Percentiles rank a stretch among this genome's conserved stretches.
Evolutionary conservation across 129 eudicot genomes (phyloP).

Genomic region (Tagetes patula): DNA sequence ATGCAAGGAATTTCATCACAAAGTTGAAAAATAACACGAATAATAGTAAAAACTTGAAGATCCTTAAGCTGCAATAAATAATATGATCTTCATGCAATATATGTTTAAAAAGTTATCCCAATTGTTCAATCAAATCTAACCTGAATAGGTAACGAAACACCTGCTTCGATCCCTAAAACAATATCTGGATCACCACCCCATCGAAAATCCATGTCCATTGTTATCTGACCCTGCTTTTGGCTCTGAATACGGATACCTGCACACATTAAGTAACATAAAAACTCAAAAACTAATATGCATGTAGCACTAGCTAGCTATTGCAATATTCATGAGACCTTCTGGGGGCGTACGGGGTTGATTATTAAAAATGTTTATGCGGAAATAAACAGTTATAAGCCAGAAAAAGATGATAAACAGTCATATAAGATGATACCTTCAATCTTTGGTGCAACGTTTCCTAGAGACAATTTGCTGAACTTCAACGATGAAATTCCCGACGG

Average conservation of each 20-base stretch:
- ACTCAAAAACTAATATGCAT: background rate
- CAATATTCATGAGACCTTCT: background rate
- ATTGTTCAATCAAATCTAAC: slow-evolving; percentile 35
- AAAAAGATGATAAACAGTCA: background rate
- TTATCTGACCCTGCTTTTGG: slow-evolving; percentile 86
- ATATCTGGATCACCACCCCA: slow-evolving; percentile 99
- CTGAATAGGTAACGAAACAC: slow-evolving; percentile 91
- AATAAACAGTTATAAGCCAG: background rate
- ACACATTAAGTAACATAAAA: slow-evolving; percentile 27
- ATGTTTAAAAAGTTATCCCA: background rate
- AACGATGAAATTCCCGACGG: slow-evolving; percentile 89
- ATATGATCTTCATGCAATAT: background rate
- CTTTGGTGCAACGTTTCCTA: slow-evolving; percentile 94
- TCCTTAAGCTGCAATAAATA: slow-evolving; percentile 70
- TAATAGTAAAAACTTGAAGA: slow-evolving; percentile 87
- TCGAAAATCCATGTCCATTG: slow-evolving; percentile 94
- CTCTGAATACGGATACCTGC: slow-evolving; percentile 96
- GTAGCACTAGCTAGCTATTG: background rate
- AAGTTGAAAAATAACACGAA: slow-evolving; percentile 93
- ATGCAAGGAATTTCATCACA: slow-evolving; percentile 96
- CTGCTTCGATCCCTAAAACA: slow-evolving; percentile 75
- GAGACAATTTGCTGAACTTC: slow-evolving; percentile 85
- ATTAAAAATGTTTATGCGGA: background rate
- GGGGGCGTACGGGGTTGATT: background rate
- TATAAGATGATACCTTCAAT: slow-evolving; percentile 64